Conservation (phyloP, 2,329 filamentous ascomycete species). For the Colletotrichum somersetense region DNA sequence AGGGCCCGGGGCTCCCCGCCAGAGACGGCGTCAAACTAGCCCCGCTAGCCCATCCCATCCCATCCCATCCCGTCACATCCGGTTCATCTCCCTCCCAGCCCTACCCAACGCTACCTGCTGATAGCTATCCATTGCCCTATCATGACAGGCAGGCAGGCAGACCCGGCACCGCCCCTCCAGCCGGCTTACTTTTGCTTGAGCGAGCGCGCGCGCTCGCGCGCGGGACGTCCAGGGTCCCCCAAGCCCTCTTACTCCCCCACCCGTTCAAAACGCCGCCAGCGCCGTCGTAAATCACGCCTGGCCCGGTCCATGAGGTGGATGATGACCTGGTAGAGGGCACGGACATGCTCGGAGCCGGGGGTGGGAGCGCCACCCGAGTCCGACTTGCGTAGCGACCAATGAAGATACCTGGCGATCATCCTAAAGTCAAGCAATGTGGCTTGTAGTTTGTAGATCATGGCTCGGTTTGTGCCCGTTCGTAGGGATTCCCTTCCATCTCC, state of each 20-base stretch:
- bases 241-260: too few species aligned
- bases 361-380: neutral
- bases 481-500: too few species aligned
- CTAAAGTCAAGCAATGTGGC: neutral
- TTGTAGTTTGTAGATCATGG: neutral
- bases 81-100: neutral
- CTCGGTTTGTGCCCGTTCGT: too few species aligned
- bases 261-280: neutral
- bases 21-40: neutral
- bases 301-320: neutral
- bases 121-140: neutral
- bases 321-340: neutral
- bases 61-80: neutral
- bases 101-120: neutral
- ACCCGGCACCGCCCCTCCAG: neutral
- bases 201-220: neutral
- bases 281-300: neutral
- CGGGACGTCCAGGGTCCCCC: neutral
- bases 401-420: neutral
- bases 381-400: neutral
- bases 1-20: neutral
- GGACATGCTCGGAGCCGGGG: neutral
- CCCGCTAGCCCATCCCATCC: neutral
- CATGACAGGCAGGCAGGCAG: neutral
- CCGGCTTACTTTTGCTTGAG: neutral